A percentile compares a stretch with the other conserved stretches of the same genome.
Evolutionary conservation across 805 yeast genomes (phyloP).

Genomic region (Cyberlindnera saturnus): DNA sequence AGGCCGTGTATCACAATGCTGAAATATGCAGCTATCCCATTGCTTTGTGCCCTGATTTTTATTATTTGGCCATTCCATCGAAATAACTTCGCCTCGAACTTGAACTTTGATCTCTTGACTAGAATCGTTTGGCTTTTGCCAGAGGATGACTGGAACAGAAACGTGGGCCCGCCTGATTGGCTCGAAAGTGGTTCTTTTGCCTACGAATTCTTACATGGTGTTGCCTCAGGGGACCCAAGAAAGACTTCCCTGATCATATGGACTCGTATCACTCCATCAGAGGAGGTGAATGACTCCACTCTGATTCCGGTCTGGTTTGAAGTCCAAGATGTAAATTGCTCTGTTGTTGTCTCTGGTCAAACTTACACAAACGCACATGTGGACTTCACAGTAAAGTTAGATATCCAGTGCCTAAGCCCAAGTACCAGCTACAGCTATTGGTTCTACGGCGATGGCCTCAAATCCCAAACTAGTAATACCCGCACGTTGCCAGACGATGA

Average conservation of each 20-base stretch:
- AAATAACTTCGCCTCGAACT: too few species aligned
- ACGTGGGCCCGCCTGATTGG: background rate
- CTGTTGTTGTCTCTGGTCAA: background rate
- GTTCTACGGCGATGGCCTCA: conserved; percentile 4
- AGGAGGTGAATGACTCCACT: too few species aligned
- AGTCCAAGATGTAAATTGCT: too few species aligned
- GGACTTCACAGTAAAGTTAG: conserved; percentile 22
- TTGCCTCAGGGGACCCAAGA: too few species aligned
- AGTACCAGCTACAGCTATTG: conserved; percentile 17
- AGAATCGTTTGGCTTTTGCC: too few species aligned
- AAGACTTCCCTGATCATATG: conserved; percentile 17
- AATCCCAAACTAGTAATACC: too few species aligned
- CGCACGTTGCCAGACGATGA: conserved; percentile 1
- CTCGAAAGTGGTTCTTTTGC: background rate
- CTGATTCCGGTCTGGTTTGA: too few species aligned
- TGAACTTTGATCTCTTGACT: too few species aligned
- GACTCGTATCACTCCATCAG: conserved; percentile 19
- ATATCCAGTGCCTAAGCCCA: conserved; percentile 12
- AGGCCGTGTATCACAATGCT: too few species aligned
- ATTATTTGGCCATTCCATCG: too few species aligned
- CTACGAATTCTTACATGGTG: conserved; percentile 12
- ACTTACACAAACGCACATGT: conserved; percentile 7
- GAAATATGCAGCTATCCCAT: too few species aligned
- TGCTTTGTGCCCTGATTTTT: too few species aligned
- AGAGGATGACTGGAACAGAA: conserved; percentile 4